A percentile compares a stretch with the other conserved stretches of the same genome.
These are phyloP conservation scores for Meripilus lineatus DNA, from an alignment of 1,284 basidiomycete species.

Conservation along the genomic window DNA sequence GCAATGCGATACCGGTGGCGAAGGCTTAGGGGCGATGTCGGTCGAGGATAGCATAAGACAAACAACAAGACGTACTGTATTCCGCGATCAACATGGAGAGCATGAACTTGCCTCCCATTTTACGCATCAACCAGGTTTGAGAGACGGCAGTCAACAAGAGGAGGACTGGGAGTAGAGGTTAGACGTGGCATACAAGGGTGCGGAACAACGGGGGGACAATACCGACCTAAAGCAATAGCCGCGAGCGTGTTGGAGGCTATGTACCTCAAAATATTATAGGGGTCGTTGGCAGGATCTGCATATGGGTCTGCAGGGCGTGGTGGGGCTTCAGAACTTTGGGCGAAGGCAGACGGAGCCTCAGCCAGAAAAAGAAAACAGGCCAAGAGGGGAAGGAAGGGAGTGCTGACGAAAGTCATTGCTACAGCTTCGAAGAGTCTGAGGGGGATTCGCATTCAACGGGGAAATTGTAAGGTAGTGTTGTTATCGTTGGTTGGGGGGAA, in stretches of 20 bases:
- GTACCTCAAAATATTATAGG: neutral
- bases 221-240: neutral
- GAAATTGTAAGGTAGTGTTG: no score
- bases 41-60: conserved; percentile 15
- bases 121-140: neutral
- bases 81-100: neutral
- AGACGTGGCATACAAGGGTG: neutral
- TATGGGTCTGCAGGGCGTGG: conserved; percentile 3
- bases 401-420: no score
- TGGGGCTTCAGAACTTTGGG: neutral
- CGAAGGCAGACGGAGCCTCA: conserved; percentile 22
- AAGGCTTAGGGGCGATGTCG: conserved; percentile 29
- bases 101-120: neutral
- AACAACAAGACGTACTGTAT: conserved; percentile 1
- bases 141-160: neutral
- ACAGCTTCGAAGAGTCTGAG: no score
- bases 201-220: neutral
- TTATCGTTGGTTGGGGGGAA: no score
- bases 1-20: conserved; percentile 45
- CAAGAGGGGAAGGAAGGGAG: no score
- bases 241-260: neutral
- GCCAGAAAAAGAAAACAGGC: no score
- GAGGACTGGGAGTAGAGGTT: neutral
- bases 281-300: conserved; percentile 38
- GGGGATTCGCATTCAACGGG: no score